Evolutionary conservation across 495 filamentous ascomycete species (phyloP).

Genomic region (Trypethelium eluteriae): DNA sequence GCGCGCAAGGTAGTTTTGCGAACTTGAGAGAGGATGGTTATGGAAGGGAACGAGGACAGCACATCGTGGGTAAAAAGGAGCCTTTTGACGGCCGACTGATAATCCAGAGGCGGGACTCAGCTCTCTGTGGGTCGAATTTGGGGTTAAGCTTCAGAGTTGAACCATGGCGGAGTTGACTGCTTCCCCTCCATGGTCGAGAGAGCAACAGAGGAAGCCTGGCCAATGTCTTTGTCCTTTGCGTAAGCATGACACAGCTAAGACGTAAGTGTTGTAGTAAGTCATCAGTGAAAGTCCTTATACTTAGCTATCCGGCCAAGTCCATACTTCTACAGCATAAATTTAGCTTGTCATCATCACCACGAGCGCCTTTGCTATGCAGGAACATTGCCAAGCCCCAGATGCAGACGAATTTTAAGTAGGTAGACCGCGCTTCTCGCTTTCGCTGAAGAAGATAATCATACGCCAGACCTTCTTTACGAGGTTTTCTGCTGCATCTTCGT

Average conservation of each 20-base stretch:
- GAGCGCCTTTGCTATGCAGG: neutral
- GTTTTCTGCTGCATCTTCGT: slow-evolving; percentile 80
- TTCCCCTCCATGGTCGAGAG: neutral
- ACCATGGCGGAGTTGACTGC: neutral
- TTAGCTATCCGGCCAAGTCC: neutral
- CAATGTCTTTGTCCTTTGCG: neutral
- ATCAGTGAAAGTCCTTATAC: neutral
- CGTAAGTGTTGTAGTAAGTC: neutral
- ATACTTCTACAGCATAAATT: neutral
- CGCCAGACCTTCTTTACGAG: slow-evolving; percentile 96
- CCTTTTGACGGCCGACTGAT: no score
- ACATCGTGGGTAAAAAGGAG: no score
- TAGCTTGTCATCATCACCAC: neutral
- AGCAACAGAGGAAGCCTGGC: neutral
- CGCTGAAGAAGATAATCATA: slow-evolving; percentile 82
- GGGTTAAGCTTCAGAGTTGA: neutral
- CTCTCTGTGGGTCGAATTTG: neutral
- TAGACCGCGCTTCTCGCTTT: slow-evolving; percentile 11
- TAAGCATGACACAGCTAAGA: slow-evolving; percentile 2
- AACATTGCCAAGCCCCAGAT: neutral
- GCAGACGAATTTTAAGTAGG: neutral
- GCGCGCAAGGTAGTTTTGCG: no score
- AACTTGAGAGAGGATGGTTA: no score
- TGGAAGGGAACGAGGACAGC: no score
- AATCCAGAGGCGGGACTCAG: no score